These are phyloP conservation scores for Citeromyces siamensis DNA, from an alignment of 1,139 yeast genomes.

Conservation along the genomic window DNA sequence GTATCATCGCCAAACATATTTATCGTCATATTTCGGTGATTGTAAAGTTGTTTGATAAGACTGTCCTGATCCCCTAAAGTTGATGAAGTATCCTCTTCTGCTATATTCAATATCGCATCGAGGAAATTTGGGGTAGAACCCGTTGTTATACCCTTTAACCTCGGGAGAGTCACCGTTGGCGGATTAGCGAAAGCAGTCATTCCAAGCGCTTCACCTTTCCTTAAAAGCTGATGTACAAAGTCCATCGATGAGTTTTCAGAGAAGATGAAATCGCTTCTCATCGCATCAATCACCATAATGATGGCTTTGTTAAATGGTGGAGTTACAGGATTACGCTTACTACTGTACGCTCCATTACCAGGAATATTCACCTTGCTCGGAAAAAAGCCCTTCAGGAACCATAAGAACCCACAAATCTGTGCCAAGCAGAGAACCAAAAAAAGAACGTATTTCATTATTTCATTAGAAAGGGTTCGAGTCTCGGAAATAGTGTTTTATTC, in stretches of 20 bases:
- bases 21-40: slow-evolving; percentile 27
- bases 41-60: slow-evolving; percentile 62
- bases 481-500: no score
- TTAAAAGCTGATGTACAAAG: slow-evolving; percentile 55
- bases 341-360: slow-evolving; percentile 14
- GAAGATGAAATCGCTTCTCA: slow-evolving; percentile 79
- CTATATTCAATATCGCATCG: slow-evolving; percentile 85
- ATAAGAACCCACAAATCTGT: slow-evolving; percentile 38
- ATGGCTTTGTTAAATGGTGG: slow-evolving; percentile 59
- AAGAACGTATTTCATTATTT: slow-evolving; percentile 8
- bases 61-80: slow-evolving; percentile 71
- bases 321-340: slow-evolving; percentile 15
- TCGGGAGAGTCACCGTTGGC: slow-evolving; percentile 74
- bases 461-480: not conserved
- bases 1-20: slow-evolving; percentile 97
- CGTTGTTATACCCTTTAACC: slow-evolving; percentile 69
- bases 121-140: slow-evolving; percentile 73
- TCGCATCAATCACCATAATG: slow-evolving; percentile 85
- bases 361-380: slow-evolving; percentile 66
- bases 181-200: slow-evolving; percentile 87
- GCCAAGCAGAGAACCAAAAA: slow-evolving; percentile 18
- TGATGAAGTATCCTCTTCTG: slow-evolving; percentile 80
- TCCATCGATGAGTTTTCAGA: slow-evolving; percentile 50
- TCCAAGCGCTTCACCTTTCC: slow-evolving; percentile 63
- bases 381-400: slow-evolving; percentile 76